Base-by-base conservation (phyloP, 129 eudicot species). In the Flaveria sonorensis region DNA sequence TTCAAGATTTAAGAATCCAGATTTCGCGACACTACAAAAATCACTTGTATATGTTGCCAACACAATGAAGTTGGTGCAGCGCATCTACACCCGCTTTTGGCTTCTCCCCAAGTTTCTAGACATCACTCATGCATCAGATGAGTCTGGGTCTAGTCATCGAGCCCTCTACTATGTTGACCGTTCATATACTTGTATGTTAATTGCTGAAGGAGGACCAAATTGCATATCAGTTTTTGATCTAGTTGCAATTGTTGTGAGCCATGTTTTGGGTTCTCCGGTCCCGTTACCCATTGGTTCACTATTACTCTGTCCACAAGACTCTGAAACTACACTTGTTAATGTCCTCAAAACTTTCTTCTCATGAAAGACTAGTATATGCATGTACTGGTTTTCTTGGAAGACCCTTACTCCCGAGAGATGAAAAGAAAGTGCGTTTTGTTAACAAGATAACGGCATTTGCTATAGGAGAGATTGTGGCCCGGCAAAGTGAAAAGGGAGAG, bases 391-490 rank as follows among this genome's bases (percentile, higher is more conserved):
- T 88, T 8, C 68, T 91, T 18, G 93, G 97, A 79, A 86, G 80
- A 71, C 89, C 84, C 42, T 77, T 91, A 80, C 70, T 91, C 45
- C 86, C 97, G 24, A 86, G 85, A 76, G 97, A 88, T 86, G 97
- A 93, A 26, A 59, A 51, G 74, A 83, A 82, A 57, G 91, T 88
- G 78, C 86, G 84, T 21, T 75, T 86, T 77, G 86, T 80, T 50
- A n/a, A 15, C 72, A 87, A 88, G 32, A 47, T 88, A 72, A 83
- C 88, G 78, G 93, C 93, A 15, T 91, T 88, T 67, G 85, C 86
- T 77, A 78, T 68, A 47, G 97, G 94, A 64, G 97, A 91, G 81
- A 81, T 91, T 80, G 94, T 91, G 77, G 94, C 97, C 66, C 88
- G 97, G 97, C 81, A 89, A 80, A 76, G 88, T 48, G 81, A 81